These are phyloP conservation scores for Kewa caespitosa DNA, from an alignment of 179 eudicot genomes.

Conservation along the genomic window DNA sequence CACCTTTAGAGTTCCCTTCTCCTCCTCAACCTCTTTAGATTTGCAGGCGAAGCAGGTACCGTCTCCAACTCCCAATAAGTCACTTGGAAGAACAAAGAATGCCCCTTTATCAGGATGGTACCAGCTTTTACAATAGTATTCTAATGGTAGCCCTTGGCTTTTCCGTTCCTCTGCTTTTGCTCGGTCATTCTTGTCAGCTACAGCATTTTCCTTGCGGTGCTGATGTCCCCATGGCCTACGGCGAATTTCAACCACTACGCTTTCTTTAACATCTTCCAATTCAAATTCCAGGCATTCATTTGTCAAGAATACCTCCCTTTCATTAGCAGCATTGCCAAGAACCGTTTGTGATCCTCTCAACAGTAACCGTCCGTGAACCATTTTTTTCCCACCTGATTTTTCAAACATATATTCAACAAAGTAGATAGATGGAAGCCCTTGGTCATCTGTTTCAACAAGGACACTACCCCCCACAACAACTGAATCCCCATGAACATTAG, in stretches of 20 bases:
- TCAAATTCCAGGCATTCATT: slow-evolving; percentile 76
- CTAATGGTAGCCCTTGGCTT: slow-evolving; percentile 63
- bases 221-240: slow-evolving; percentile 75
- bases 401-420: slow-evolving; percentile 89
- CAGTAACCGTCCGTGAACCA: slow-evolving; percentile 84
- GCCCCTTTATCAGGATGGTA: slow-evolving; percentile 87
- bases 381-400: slow-evolving; percentile 52
- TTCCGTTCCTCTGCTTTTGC: slow-evolving; percentile 84
- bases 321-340: slow-evolving; percentile 70
- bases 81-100: slow-evolving; percentile 54
- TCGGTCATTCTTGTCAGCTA: slow-evolving; percentile 57
- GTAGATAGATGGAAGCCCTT: slow-evolving; percentile 45
- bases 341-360: slow-evolving; percentile 74
- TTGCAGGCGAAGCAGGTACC: slow-evolving; percentile 74
- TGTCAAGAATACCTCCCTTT: slow-evolving; percentile 83
- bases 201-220: slow-evolving; percentile 60
- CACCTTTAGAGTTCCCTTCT: slow-evolving; percentile 44
- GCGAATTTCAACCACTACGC: slow-evolving; percentile 48
- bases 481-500: slow-evolving; percentile 50
- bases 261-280: slow-evolving; percentile 53
- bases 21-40: slow-evolving; percentile 34
- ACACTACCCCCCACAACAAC: slow-evolving; percentile 63
- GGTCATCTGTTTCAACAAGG: slow-evolving; percentile 45
- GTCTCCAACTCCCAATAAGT: slow-evolving; percentile 63
- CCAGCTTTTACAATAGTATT: slow-evolving; percentile 76